These are phyloP conservation scores for Leccinellum luteum DNA, from an alignment of 768 basidiomycete genomes.

Conservation along the genomic window DNA sequence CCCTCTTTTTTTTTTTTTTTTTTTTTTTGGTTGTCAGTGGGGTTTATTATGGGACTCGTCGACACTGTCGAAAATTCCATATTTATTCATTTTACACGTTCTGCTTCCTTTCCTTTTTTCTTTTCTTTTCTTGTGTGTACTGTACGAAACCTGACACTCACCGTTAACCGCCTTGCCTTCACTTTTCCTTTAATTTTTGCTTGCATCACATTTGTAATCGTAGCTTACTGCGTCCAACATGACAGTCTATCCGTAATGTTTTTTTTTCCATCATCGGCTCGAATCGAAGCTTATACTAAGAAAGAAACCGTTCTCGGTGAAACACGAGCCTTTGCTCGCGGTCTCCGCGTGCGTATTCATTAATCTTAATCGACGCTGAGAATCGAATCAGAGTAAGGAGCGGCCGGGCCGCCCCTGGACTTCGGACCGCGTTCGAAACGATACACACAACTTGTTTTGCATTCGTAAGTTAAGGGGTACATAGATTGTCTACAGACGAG, in stretches of 20 bases:
- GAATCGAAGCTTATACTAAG: neutral
- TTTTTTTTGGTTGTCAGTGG: neutral
- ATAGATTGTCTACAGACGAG: neutral
- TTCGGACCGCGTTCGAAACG: neutral
- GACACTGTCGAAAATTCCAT: neutral
- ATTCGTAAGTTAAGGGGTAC: neutral
- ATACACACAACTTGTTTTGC: neutral
- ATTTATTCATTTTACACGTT: slow-evolving; percentile 22
- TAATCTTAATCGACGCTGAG: slow-evolving; percentile 3
- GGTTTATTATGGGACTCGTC: neutral
- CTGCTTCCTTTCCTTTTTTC: slow-evolving; percentile 6
- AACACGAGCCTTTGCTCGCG: neutral
- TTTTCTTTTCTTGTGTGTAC: slow-evolving; percentile 22
- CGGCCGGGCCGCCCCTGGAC: neutral
- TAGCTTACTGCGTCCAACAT: neutral
- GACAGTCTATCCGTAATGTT: neutral
- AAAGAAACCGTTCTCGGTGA: neutral
- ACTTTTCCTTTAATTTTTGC: neutral
- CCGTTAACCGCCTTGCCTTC: neutral
- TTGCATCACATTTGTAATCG: neutral
- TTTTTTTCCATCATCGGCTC: neutral
- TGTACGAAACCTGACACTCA: slow-evolving; percentile 8
- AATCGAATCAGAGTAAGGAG: neutral
- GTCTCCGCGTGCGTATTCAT: neutral
- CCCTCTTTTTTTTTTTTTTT: neutral